Base-by-base conservation (phyloP, 116 monocot species). In the Posidonia oceanica region DNA sequence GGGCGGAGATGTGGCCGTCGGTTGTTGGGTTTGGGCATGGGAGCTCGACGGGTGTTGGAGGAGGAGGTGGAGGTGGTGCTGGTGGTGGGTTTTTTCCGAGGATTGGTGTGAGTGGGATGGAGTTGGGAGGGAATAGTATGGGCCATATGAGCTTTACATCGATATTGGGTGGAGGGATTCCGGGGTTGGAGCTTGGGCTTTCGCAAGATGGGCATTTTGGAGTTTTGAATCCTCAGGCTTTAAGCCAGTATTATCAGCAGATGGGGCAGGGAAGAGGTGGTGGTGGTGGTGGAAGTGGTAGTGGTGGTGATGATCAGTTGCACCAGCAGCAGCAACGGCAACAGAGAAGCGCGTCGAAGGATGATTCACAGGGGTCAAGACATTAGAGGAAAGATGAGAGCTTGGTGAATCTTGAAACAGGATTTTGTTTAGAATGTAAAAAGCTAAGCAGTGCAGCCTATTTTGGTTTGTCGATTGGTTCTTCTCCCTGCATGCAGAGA, bases 161-260 rank as follows among this genome's bases (percentile, higher is more conserved):
- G 40, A 80, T 86, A 83, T 68, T 86, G 12, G 71, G 68, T 36
- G 82, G 85, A 52, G 74, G 62, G 55, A 10, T 75, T 41, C 86
- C 86, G n/a, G 86, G 83, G 53, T 68, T 86, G 11, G 83, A 86
- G 83, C 80, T 86, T 2, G 83, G 86, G 39, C 75, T 86, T 0
- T 82, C 86, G 8, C 86, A 82, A 59, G 85, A 82, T 55, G 82
- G 82, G 51, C 82, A 82, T 59, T 69, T 80, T 13, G 83, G 80
- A 3, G 72, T 74, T 14, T 61, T 82, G 22, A 63, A 63, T 37
- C 63, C 63, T 63, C 63, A 38, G 38, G 11, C 12, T 38, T 63
- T 63, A 37, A 71, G 61, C 38, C 78, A 78, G 39, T 78, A 72
- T 53, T 72, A 78, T 78, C 78, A 78, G 54, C 78, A 78, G 78